Evolutionary conservation across 2,329 filamentous ascomycete species (phyloP).

Genomic region (Zymoseptoria ardabiliae): DNA sequence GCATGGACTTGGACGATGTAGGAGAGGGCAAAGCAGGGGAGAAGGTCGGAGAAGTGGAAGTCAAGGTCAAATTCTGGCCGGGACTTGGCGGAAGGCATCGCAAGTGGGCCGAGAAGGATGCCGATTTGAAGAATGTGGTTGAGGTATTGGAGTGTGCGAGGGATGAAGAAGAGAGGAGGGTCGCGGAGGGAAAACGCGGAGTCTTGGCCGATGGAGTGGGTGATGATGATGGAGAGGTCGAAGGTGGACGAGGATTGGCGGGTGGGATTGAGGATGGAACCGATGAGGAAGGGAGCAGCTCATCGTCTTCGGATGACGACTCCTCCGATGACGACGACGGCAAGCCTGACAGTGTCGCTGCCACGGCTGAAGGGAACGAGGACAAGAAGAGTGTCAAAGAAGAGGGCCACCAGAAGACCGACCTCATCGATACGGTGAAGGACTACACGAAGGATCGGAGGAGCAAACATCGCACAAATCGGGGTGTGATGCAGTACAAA

Average conservation of each 20-base stretch:
- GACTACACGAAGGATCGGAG: conserved; percentile 55
- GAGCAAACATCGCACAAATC: conserved; percentile 57
- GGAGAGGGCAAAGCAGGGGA: conserved; percentile 43
- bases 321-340: conserved; percentile 7
- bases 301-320: conserved; percentile 14
- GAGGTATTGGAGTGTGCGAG: conserved; percentile 56
- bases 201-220: conserved; percentile 8
- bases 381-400: conserved; percentile 28
- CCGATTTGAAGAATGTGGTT: conserved; percentile 52
- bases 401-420: conserved; percentile 26
- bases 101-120: conserved; percentile 47
- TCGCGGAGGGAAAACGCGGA: conserved; percentile 25
- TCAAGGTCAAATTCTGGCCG: conserved; percentile 53
- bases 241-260: neutral
- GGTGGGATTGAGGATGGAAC: conserved; percentile 9
- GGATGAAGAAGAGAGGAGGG: conserved; percentile 44
- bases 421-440: conserved; percentile 44
- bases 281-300: conserved; percentile 8
- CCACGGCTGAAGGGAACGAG: conserved; percentile 1
- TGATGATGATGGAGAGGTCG: conserved; percentile 1
- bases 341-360: neutral
- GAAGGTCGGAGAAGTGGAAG: conserved; percentile 49
- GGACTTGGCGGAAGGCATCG: conserved; percentile 56
- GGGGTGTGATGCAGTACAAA: conserved; percentile 69
- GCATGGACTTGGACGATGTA: conserved; percentile 26